Conservation (phyloP, 768 basidiomycete species). For the Leucosporidium creatinivorum region DNA sequence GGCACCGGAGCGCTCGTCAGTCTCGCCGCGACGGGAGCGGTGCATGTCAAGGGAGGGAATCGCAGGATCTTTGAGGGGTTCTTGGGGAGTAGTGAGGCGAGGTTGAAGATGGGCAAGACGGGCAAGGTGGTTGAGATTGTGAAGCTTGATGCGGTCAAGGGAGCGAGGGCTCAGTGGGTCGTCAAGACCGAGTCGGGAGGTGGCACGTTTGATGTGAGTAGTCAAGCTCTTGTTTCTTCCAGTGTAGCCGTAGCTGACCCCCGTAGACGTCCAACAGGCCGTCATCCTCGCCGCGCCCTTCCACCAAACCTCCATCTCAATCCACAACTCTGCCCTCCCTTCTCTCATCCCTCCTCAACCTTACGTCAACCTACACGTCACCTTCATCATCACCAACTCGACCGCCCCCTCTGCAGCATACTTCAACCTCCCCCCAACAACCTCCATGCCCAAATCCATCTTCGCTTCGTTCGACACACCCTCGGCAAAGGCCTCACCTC, state of each 20-base stretch:
- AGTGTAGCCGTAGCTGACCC: not conserved
- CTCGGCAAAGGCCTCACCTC: not conserved
- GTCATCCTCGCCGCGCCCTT: constrained; percentile 84
- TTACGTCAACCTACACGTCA: constrained; percentile 81
- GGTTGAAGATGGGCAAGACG: constrained; percentile 51
- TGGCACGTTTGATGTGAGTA: constrained; percentile 25
- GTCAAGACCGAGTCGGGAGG: constrained; percentile 16
- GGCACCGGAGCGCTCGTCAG: constrained; percentile 64
- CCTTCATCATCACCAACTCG: constrained; percentile 72
- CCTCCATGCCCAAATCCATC: constrained; percentile 54
- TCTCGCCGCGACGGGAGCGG: constrained; percentile 64
- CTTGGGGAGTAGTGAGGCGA: constrained; percentile 60
- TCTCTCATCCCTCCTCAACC: constrained; percentile 59
- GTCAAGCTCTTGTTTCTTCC: not conserved
- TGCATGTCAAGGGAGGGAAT: constrained; percentile 68
- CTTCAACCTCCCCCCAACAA: constrained; percentile 53
- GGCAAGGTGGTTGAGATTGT: constrained; percentile 33
- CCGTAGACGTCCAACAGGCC: constrained; percentile 51
- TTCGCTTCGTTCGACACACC: constrained; percentile 66
- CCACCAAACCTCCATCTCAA: constrained; percentile 51
- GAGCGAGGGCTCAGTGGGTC: constrained; percentile 16
- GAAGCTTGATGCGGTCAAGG: constrained; percentile 12
- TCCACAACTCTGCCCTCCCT: constrained; percentile 36
- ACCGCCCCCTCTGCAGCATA: constrained; percentile 57
- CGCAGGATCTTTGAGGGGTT: constrained; percentile 77